Base-by-base conservation (phyloP, 768 basidiomycete genomes). In the Hygrophoropsis aurantiaca region DNA sequence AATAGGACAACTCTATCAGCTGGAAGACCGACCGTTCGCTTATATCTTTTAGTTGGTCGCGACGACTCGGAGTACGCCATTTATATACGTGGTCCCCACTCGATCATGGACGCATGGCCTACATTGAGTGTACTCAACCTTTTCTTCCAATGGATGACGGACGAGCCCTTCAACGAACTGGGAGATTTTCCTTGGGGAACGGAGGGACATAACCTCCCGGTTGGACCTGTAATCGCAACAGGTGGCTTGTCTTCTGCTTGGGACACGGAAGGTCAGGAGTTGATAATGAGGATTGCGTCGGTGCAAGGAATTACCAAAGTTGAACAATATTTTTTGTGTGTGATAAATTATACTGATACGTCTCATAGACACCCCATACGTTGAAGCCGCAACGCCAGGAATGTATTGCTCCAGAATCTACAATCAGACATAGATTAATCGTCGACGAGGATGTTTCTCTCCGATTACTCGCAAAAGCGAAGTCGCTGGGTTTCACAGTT, bases 131-230 rank as follows among this genome's bases (percentile, higher is more conserved):
- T 50, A 11, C 42, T 64, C n/a, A 53, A 55, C 25, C 47, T 51
- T 13, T 42, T 56, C 49, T 41, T 56, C n/a, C 43, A 42, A 30
- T 56, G 53, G 49, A 55, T 56, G 42, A 27, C 27, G 15, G 38
- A 18, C 3, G 53, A 55, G 4, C 16, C 21, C 2, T 13, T 19
- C 2, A 32, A 46, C 21, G n/a, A 24, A n/a, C 30, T 40, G 6
- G 50, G 48, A 9, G 32, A 24, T 2, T 36, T 50, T 3, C 36
- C 35, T 3, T 55, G 50, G 44, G 52, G 25, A 11, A 47, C 59
- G 24, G 61, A 65, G 27, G 60, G 60, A 60, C 53, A 46, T 20
- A 54, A 62, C 32, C 57, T 62, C 11, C 62, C 62, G 1, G 49
- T 52, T 4, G 62, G 64, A 19, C 60, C 57, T 5, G 50, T 62